Conservation (phyloP, 441 rosid species). For the Croton laevigatus region DNA sequence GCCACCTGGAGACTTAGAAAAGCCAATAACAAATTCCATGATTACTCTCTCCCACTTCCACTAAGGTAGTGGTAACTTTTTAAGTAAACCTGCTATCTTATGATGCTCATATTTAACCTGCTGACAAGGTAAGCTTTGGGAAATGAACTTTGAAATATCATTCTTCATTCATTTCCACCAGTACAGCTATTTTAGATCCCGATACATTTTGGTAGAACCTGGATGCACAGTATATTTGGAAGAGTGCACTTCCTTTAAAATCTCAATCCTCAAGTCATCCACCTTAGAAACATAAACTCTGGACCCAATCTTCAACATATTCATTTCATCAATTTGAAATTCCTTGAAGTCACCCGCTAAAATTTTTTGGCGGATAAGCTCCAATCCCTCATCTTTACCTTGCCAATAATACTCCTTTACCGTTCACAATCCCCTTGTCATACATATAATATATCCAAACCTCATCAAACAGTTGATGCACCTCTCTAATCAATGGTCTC, state of each 20-base stretch:
- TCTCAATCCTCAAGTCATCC: too few species aligned
- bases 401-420: too few species aligned
- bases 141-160: background rate
- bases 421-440: background rate
- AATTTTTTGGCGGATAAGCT: too few species aligned
- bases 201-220: background rate
- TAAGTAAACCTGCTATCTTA: background rate
- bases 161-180: background rate
- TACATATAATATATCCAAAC: too few species aligned
- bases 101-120: background rate
- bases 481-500: background rate
- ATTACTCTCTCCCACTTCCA: background rate
- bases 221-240: background rate
- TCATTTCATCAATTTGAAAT: too few species aligned
- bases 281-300: background rate
- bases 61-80: background rate
- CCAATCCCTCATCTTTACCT: too few species aligned
- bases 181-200: background rate
- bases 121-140: too few species aligned
- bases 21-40: background rate
- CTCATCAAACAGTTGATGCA: background rate
- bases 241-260: background rate
- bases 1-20: background rate
- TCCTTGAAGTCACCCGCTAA: background rate
- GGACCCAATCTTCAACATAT: too few species aligned